These are phyloP conservation scores for Batrachochytrium dendrobatidis DNA, from an alignment of 371 early-diverging fungal genomes.

Conservation along the genomic window DNA sequence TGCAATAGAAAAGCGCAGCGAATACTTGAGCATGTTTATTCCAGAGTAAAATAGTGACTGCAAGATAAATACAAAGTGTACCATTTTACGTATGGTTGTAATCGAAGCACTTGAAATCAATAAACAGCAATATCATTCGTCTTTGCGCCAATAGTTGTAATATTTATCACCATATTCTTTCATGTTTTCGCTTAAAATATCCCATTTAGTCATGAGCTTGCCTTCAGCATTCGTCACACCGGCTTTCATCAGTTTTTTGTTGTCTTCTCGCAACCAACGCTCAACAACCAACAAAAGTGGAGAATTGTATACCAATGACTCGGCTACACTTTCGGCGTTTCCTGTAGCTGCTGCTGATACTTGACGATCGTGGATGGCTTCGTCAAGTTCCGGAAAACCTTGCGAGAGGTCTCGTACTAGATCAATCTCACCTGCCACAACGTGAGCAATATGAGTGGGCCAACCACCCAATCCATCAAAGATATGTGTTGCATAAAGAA, in stretches of 20 bases:
- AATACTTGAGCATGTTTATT: too few species aligned
- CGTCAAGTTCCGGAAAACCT: slow-evolving; percentile 47
- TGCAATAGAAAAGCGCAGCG: too few species aligned
- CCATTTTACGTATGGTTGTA: too few species aligned
- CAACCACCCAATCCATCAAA: slow-evolving; percentile 53
- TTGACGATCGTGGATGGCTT: slow-evolving; percentile 12
- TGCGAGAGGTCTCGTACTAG: slow-evolving; percentile 27
- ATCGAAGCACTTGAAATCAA: too few species aligned
- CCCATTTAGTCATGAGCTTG: slow-evolving; percentile 57
- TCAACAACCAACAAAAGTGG: slow-evolving; percentile 59
- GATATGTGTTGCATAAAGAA: slow-evolving; percentile 58
- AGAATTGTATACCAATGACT: slow-evolving; percentile 47
- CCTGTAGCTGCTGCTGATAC: neutral
- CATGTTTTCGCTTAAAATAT: slow-evolving; percentile 65
- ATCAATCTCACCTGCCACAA: slow-evolving; percentile 51
- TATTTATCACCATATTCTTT: slow-evolving; percentile 61
- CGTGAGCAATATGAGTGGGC: slow-evolving; percentile 71
- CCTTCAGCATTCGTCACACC: slow-evolving; percentile 18
- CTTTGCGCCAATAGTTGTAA: slow-evolving; percentile 41
- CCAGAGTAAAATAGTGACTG: too few species aligned
- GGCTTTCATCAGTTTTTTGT: slow-evolving; percentile 30
- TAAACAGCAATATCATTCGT: too few species aligned
- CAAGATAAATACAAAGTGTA: too few species aligned
- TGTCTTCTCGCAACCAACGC: slow-evolving; percentile 50
- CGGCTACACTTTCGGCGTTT: slow-evolving; percentile 3